Conservation (phyloP, 805 yeast species). For the Saccharomycopsis javanensis region DNA sequence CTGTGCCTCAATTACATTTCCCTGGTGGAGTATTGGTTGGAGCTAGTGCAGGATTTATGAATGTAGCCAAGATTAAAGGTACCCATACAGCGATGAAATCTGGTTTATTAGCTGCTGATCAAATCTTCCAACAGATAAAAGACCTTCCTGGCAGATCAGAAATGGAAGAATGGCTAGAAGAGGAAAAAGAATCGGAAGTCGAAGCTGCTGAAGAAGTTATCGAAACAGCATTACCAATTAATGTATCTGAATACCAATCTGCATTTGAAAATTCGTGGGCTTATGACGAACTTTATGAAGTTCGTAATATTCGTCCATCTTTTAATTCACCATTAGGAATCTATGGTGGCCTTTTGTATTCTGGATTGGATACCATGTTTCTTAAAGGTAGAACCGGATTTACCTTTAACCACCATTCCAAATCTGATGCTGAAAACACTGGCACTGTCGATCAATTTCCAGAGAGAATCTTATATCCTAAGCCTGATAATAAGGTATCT, state of each 20-base stretch:
- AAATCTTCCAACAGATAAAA: constrained; percentile 48
- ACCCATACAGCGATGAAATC: constrained; percentile 96
- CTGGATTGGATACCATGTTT: constrained; percentile 75
- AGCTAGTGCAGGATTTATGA: constrained; percentile 92
- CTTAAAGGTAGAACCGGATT: constrained; percentile 78
- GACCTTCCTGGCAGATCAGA: constrained; percentile 25
- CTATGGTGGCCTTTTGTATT: constrained; percentile 71
- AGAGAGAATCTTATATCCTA: constrained; percentile 77
- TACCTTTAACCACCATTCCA: constrained; percentile 60
- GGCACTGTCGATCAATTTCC: constrained; percentile 49
- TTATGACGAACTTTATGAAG: constrained; percentile 67
- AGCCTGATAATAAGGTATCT: constrained; percentile 88
- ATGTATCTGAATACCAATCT: constrained; percentile 41
- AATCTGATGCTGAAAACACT: constrained; percentile 67
- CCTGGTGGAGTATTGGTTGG: constrained; percentile 97
- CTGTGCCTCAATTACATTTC: constrained; percentile 81
- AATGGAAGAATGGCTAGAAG: constrained; percentile 34
- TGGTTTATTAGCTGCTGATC: constrained; percentile 91
- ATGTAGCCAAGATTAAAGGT: constrained; percentile 96
- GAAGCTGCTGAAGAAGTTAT: constrained; percentile 31
- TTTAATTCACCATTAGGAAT: constrained; percentile 69
- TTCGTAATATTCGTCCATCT: constrained; percentile 89
- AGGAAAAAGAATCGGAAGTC: constrained; percentile 33
- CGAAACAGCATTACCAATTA: constrained; percentile 18
- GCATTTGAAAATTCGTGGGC: constrained; percentile 76